phyloP scores from a whole-genome alignment of 495 filamentous ascomycete genomes.

The Penicillium canariense region DNA sequence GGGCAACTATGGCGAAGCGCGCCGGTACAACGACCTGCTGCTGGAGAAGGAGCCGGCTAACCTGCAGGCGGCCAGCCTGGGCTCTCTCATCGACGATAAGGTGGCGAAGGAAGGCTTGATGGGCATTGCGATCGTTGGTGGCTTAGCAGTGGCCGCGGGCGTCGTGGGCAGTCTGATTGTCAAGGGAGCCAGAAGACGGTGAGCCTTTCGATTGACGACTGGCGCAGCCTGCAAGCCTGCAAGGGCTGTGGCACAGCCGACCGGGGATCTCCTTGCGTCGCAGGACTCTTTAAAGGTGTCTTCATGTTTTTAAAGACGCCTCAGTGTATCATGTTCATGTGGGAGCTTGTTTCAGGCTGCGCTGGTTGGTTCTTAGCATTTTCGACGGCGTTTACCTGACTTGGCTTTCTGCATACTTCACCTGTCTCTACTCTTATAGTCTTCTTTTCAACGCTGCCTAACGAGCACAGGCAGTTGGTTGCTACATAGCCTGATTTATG shows the following conservation, averaged over 20 bases:
- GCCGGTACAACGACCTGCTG: constrained; percentile 89
- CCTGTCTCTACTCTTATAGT: not conserved
- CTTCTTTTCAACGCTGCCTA: not conserved
- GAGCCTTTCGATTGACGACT: constrained; percentile 15
- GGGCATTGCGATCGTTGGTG: constrained; percentile 95
- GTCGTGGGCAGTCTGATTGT: constrained; percentile 84
- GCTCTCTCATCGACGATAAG: constrained; percentile 87
- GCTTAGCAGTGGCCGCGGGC: constrained; percentile 89
- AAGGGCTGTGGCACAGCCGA: constrained; percentile 21
- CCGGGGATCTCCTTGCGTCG: constrained; percentile 9
- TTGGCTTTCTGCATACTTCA: constrained; percentile 1
- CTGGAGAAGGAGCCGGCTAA: constrained; percentile 87
- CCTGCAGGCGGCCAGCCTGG: constrained; percentile 81
- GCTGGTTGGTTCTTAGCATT: constrained; percentile 11
- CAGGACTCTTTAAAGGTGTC: not conserved
- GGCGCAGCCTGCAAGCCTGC: constrained; percentile 24
- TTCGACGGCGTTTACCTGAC: constrained; percentile 10
- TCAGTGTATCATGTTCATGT: constrained; percentile 9
- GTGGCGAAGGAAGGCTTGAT: constrained; percentile 90
- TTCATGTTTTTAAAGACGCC: not conserved
- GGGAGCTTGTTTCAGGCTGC: constrained; percentile 7
- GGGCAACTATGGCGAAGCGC: constrained; percentile 92
- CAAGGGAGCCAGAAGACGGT: constrained; percentile 62
- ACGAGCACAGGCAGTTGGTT: not conserved
- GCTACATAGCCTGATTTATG: not conserved